Evolutionary conservation across 192 early-diverging fungal genomes (phyloP), one percentile per base, ranked within the genome.

Genomic region (Dimargaris xerosporica): DNA sequence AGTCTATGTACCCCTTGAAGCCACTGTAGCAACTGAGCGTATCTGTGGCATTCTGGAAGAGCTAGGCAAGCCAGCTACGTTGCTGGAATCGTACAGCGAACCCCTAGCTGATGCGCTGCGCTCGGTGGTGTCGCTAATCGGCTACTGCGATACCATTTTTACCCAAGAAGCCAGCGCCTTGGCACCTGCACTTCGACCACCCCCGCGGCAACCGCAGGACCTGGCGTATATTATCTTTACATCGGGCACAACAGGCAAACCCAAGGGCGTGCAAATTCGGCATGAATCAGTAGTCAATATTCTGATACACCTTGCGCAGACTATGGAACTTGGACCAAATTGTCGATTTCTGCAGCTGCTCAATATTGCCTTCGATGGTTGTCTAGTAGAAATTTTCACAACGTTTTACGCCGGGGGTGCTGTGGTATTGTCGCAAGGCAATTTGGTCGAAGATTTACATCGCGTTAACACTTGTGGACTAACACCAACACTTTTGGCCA

Each of bases 161-260:
- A n/a, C n/a, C n/a, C n/a, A n/a, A n/a, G n/a, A n/a, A n/a, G n/a
- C n/a, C n/a, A n/a, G n/a, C n/a, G n/a, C 1, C 28, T 0, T n/a
- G n/a, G n/a, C n/a, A n/a, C n/a, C n/a, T n/a, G n/a, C n/a, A n/a
- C n/a, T n/a, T n/a, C n/a, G n/a, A n/a, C n/a, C n/a, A n/a, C n/a
- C n/a, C n/a, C n/a, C n/a, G n/a, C n/a, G n/a, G n/a, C n/a, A n/a
- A n/a, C 1, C 6, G 0, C 0, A 1, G 11, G 10, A 9, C 1
- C 19, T 34, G 21, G 58, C 39, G 1, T 43, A 44, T 19, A 60
- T 60, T 21, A 23, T 60, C n/a, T 44, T 23, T 19, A 60, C 58
- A 19, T 60, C 58, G 1, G 58, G 58, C 0, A 60, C 58, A 34
- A 60, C 58, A 5, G 58, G 58, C 26, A 15, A 21, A n/a, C 58